Evolutionary conservation across 768 basidiomycete species (phyloP), one percentile per base, ranked within the genome.

Genomic region (Lentinula guzmanii): DNA sequence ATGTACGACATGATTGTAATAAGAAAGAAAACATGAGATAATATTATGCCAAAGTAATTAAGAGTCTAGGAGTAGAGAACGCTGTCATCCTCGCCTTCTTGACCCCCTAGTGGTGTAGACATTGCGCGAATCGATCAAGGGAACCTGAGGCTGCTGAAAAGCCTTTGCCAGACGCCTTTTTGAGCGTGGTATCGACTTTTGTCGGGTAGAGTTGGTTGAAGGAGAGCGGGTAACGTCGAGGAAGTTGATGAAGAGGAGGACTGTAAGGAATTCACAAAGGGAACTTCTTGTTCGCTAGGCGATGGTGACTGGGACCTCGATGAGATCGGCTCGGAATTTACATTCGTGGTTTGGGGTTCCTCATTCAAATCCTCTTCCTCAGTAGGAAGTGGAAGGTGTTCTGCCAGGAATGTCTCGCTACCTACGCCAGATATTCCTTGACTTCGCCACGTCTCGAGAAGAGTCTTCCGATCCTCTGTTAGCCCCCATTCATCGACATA

Each of bases 401-500:
- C 73, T 11, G 76, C 76, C 16, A 75, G 61, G 62, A 78, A 77
- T 1, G 74, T 76, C 51, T 75, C 73, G 50, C 71, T 74, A 31
- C 67, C 67, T 5, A 66, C 67, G 2, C 62, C 63, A 31, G 72
- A 70, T 6, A 65, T 60, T 41, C 68, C 68, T 21, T 70, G 72
- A 54, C 74, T 74, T 69, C 76, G 76, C 80, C 83, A 83, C 41
- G 76, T 73, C 46, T 50, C 13, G 24, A 95, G 66, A 33, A 94
- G 71, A 5, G 77, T 75, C 3, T 87, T 83, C 31, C 92, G 82
- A 60, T 74, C 78, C 63, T 82, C 76, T 5, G 90, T 91, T 61
- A 90, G 73, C 45, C 84, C 80, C 90, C 92, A 93, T 54, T 83
- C 73, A 64, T 89, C 87, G 5, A 79, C 77, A 62, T 87, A 87